Conservation (phyloP, 2,329 filamentous ascomycete species). For the Davidsoniella neocaledoniae region DNA sequence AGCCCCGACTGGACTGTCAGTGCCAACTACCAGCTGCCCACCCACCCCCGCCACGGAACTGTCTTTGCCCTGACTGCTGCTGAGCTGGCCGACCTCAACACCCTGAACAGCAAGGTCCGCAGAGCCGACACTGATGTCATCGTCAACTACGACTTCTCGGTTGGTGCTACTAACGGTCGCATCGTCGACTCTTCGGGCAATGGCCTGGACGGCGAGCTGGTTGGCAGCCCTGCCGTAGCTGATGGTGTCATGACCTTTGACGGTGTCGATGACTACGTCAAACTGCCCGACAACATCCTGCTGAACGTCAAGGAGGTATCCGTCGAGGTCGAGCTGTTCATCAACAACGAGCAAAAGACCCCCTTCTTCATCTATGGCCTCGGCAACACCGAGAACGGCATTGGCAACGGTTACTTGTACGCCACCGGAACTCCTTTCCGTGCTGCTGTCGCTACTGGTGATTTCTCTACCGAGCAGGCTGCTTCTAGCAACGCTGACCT, state of each 20-base stretch:
- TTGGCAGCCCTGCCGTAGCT: constrained; percentile 13
- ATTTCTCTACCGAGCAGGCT: constrained; percentile 14
- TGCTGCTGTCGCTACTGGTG: constrained; percentile 14
- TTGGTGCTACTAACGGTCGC: constrained; percentile 7
- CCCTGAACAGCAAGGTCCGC: constrained; percentile 6
- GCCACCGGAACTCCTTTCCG: constrained; percentile 15
- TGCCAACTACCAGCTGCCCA: constrained; percentile 27
- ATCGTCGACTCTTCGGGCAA: constrained; percentile 15
- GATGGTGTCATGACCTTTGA: constrained; percentile 15
- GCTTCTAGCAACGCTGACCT: constrained; percentile 13
- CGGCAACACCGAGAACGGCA: constrained; percentile 14
- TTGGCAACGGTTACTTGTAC: constrained; percentile 16
- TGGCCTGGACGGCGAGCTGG: constrained; percentile 14
- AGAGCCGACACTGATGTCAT: constrained; percentile 13
- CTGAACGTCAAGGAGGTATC: constrained; percentile 13
- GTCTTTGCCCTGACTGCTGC: constrained; percentile 33
- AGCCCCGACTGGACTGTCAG: constrained; percentile 33
- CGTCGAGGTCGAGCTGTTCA: constrained; percentile 14
- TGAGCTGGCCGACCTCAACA: constrained; percentile 23
- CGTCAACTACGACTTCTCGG: constrained; percentile 15
- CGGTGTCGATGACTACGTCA: constrained; percentile 15
- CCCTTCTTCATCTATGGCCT: constrained; percentile 17
- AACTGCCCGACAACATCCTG: constrained; percentile 15
- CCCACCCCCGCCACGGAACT: constrained; percentile 35
- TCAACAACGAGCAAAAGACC: constrained; percentile 14